These are phyloP conservation scores for Lactarius akahatsu DNA, from an alignment of 768 basidiomycete species.

Conservation along the genomic window DNA sequence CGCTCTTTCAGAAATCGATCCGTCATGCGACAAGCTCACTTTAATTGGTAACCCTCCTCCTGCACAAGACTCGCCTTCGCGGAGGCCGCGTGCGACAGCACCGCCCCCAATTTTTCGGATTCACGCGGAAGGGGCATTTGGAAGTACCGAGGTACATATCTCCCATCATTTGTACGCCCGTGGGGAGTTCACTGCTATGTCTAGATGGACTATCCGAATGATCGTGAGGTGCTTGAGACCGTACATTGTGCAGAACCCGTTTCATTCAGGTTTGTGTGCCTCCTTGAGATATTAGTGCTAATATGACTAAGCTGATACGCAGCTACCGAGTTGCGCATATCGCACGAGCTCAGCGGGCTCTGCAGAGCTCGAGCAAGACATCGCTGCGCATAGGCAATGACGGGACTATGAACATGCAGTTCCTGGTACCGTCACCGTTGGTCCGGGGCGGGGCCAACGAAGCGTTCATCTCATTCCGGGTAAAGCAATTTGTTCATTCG, in stretches of 20 bases:
- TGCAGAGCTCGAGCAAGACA: conserved; percentile 83
- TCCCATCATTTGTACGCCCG: not conserved
- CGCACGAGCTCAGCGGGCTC: conserved; percentile 63
- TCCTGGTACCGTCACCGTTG: conserved; percentile 67
- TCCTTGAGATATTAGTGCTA: not conserved
- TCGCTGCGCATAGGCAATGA: conserved; percentile 82
- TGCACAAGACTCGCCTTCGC: conserved; percentile 21
- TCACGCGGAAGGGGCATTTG: conserved; percentile 77
- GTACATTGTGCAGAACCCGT: conserved; percentile 76
- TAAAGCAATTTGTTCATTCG: conserved; percentile 40
- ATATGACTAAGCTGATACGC: conserved; percentile 2
- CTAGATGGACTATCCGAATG: conserved; percentile 96
- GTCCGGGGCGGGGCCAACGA: conserved; percentile 44
- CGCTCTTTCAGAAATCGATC: conserved; percentile 87
- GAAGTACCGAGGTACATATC: conserved; percentile 71
- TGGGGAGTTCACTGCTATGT: not conserved
- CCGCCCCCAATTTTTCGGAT: conserved; percentile 74
- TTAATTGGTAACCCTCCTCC: conserved; percentile 72
- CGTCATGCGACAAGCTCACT: conserved; percentile 81
- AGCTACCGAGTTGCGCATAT: conserved; percentile 89
- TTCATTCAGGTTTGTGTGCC: conserved; percentile 60
- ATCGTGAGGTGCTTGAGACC: conserved; percentile 84
- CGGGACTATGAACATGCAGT: conserved; percentile 85
- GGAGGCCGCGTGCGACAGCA: conserved; percentile 31
- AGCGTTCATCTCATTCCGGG: conserved; percentile 87